A percentile compares a stretch with the other conserved stretches of the same genome.
These are phyloP conservation scores for Ascocoryne sarcoides DNA, from an alignment of 2,329 filamentous ascomycete genomes.

Conservation along the genomic window DNA sequence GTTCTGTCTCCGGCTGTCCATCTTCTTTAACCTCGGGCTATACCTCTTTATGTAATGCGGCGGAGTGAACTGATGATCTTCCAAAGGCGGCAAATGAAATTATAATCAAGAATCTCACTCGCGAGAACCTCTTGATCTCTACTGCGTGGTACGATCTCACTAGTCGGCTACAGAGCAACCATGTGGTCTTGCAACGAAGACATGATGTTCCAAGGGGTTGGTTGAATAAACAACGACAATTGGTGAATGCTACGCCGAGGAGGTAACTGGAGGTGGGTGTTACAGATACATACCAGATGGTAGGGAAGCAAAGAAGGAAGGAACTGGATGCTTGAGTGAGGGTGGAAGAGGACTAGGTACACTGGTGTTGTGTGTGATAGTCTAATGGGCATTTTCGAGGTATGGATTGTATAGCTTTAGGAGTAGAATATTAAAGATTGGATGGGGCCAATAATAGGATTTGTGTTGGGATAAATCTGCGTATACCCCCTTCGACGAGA, in stretches of 20 bases:
- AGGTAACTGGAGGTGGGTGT: no score
- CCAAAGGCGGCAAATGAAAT: conserved; percentile 24
- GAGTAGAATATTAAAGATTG: no score
- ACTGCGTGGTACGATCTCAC: conserved; percentile 84
- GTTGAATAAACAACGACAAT: conserved; percentile 73
- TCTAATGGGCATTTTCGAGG: no score
- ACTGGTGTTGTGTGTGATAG: no score
- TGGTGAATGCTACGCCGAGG: conserved; percentile 42
- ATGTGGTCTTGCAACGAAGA: conserved; percentile 66
- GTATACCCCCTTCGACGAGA: no score
- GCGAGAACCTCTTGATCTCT: conserved; percentile 69
- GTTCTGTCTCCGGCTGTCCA: not conserved
- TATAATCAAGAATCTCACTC: conserved; percentile 51
- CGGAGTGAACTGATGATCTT: conserved; percentile 4
- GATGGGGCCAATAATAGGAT: no score
- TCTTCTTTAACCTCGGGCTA: not conserved
- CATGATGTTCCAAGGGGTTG: conserved; percentile 71
- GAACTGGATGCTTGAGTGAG: conserved; percentile 5
- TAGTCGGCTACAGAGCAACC: conserved; percentile 71
- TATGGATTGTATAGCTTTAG: no score
- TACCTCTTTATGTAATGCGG: not conserved
- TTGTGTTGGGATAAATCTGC: no score
- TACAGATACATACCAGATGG: no score
- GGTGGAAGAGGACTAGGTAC: not conserved
- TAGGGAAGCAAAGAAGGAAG: no score